Conservation (phyloP, 1,284 basidiomycete genomes). For the Ustilago sp. region DNA sequence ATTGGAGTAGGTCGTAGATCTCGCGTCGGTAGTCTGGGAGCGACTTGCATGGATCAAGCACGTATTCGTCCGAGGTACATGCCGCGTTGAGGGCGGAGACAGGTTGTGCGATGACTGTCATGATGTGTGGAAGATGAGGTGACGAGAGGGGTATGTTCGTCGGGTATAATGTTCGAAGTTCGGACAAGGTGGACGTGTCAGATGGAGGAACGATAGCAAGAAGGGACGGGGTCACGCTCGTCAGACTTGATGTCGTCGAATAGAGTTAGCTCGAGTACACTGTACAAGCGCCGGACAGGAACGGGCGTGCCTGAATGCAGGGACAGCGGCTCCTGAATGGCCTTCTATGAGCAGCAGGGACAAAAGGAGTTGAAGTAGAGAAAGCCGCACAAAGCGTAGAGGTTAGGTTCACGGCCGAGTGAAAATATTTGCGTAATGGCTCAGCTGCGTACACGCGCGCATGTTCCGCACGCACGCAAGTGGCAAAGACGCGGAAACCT, state of each 20-base stretch:
- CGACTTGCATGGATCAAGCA: slow-evolving; percentile 41
- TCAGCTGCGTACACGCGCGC: no score
- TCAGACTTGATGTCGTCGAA: neutral
- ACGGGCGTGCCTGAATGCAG: neutral
- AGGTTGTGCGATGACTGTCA: slow-evolving; percentile 22
- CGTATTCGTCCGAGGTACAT: slow-evolving; percentile 22
- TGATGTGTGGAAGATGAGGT: neutral
- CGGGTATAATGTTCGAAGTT: slow-evolving; percentile 5
- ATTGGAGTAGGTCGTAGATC: slow-evolving; percentile 49
- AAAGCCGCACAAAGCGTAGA: no score
- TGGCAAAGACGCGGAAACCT: no score
- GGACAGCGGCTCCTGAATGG: slow-evolving; percentile 6
- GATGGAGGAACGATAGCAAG: neutral
- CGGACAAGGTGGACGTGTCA: neutral
- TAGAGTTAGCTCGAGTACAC: no score
- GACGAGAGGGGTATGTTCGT: slow-evolving; percentile 4
- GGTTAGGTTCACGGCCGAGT: no score
- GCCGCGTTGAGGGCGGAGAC: neutral
- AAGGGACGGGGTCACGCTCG: neutral
- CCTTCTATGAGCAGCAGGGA: neutral
- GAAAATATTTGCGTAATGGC: no score
- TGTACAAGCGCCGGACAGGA: no score
- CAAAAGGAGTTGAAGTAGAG: no score
- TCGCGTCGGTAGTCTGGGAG: slow-evolving; percentile 49
- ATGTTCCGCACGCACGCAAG: no score